phyloP scores from a whole-genome alignment of 1,284 basidiomycete species.

The Trametes versicolor region DNA sequence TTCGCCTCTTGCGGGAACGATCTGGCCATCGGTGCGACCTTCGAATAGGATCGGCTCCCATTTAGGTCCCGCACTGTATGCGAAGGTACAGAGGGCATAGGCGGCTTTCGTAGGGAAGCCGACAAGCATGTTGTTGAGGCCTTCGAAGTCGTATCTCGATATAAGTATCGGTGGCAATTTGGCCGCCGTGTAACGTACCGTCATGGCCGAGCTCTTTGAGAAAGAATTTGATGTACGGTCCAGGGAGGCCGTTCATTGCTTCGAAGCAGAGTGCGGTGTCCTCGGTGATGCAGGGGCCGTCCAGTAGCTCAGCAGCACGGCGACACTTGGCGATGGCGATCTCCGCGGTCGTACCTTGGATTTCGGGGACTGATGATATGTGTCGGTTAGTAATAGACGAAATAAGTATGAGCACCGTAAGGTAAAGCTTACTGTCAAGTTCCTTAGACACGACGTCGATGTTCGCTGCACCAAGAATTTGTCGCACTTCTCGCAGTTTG shows the following conservation, averaged over 20 bases:
- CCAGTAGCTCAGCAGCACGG: constrained; percentile 85
- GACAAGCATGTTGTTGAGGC: constrained; percentile 86
- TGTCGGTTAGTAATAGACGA: not conserved
- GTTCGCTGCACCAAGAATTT: constrained; percentile 70
- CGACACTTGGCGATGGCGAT: constrained; percentile 91
- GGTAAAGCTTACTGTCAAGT: constrained; percentile 65
- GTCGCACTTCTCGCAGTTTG: constrained; percentile 91
- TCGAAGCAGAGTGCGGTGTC: constrained; percentile 95
- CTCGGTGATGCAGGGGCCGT: constrained; percentile 93
- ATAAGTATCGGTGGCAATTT: not conserved
- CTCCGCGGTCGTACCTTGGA: constrained; percentile 93
- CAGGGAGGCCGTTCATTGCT: constrained; percentile 91
- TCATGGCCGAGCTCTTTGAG: constrained; percentile 83
- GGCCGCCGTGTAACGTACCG: constrained; percentile 47
- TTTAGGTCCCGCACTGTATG: constrained; percentile 88
- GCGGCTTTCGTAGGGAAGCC: constrained; percentile 89
- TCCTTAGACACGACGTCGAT: constrained; percentile 75
- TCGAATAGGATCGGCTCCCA: constrained; percentile 90
- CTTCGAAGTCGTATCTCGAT: constrained; percentile 44
- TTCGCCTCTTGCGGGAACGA: constrained; percentile 88
- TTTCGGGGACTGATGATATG: constrained; percentile 78
- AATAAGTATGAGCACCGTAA: no score
- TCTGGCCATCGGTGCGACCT: constrained; percentile 87
- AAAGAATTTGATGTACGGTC: constrained; percentile 98
- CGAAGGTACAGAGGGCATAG: constrained; percentile 95